Base-by-base conservation (phyloP, 2,329 filamentous ascomycete species). In the Curvularia hawaiiensis region DNA sequence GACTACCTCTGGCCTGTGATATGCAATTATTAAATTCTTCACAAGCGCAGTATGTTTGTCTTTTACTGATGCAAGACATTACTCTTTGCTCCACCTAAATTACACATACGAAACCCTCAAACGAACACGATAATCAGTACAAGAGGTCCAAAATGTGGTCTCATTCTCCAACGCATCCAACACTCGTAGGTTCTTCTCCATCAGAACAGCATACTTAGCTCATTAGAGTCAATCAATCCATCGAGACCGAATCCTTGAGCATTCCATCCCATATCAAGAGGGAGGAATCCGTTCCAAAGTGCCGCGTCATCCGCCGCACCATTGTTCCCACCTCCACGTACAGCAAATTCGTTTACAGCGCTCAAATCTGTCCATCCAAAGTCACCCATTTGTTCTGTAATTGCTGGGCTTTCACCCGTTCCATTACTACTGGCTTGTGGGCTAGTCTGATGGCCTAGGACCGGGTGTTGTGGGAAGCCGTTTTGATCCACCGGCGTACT, bases 311-410 rank as follows among this genome's bases (percentile, higher is more conserved):
- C 69, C 4, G 54, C 20, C 10, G 59, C 52, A 3, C 59, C 65
- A 55, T 71, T 73, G 1, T 56, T 58, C 12, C 62, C 75, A 56
- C 72, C 71, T 0, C 79, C 79, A 65, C 79, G 79, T 50, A 81
- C 75, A 0, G 79, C 80, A 57, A 81, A 81, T 33, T 81, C 79
- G 6, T 79, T 79, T 14, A 82, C 79, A 14, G 79, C 79, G 57
- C 76, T 69, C 3, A 82, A 66, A 67, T 82, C 79, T 3, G 79
- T 81, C 79, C 79, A 82, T 28, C 77, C 79, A 63, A 82, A 82
- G 57, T 81, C 79, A 8, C 79, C 79, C 77, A 81, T 79, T 40
- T 74, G 73, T 59, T 81, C 79, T 5, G 78, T 79, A 12, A 79
- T 65, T 26, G 77, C 76, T 0, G 79, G 79, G 44, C 75, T 78